These are phyloP conservation scores for Astrothelium macrocarpum DNA, from an alignment of 495 filamentous ascomycete genomes.

Conservation along the genomic window DNA sequence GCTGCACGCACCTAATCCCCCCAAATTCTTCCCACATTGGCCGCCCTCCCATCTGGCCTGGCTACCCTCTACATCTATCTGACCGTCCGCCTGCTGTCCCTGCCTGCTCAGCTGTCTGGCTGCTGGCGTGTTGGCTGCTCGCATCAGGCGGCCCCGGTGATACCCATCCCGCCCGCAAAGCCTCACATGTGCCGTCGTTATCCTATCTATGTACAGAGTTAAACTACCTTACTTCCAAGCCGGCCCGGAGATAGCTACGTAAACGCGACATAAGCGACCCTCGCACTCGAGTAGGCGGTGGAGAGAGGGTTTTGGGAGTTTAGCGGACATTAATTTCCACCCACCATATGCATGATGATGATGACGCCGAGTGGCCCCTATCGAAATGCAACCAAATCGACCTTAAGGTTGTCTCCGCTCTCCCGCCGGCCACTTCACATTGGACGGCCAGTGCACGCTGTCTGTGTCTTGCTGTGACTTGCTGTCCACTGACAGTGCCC, in stretches of 20 bases:
- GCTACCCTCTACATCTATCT: background rate
- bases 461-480: background rate
- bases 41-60: background rate
- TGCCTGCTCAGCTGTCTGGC: background rate
- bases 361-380: background rate
- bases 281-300: background rate
- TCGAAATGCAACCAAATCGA: background rate
- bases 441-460: background rate
- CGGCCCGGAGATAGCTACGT: background rate
- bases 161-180: background rate
- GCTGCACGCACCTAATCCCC: background rate
- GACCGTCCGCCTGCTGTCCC: background rate
- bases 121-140: background rate
- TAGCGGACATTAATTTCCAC: background rate
- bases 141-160: background rate
- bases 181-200: background rate
- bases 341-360: conserved; percentile 3
- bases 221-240: background rate
- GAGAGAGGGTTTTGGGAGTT: background rate
- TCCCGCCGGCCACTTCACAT: background rate
- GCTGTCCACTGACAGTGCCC: background rate
- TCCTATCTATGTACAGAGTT: too few relatives aligned
- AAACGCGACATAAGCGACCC: background rate
- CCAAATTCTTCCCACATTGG: background rate
- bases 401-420: background rate